Evolutionary conservation across 257 asterid species (phyloP), one percentile per base, ranked within the genome.

Genomic region (Fraxinus quadrangulata): DNA sequence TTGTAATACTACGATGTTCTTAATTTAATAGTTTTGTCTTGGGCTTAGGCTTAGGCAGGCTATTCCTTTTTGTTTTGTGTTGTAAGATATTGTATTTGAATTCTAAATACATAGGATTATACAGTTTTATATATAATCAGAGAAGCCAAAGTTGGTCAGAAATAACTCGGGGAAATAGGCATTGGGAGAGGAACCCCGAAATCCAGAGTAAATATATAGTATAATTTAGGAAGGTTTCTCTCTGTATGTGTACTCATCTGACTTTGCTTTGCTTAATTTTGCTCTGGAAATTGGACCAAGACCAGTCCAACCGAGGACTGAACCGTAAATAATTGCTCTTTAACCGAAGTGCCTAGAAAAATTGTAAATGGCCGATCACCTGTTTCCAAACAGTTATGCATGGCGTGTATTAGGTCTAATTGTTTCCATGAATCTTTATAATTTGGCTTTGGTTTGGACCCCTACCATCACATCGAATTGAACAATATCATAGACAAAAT

Each of bases 1-100:
- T 31, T 77, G 86, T 78, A 83, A 77, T 87, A 80, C 83, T 86
- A 85, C 72, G 83, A 74, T 79, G 83, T 73, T 71, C 76, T 78
- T 86, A 81, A 80, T 83, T 81, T 86, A 84, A 81, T 84, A 19
- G 68, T 39, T 39, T 39, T 0, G 12, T 39, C 45, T 39, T 9
- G 45, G 45, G 45, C 45, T 8, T 39, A 9, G 45, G 45, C 45
- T 8, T 39, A 39, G 45, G 45, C 45, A 51, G 84, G 61, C 84
- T 34, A 67, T 40, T 81, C 31, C 84, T 82, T 88, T 94, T 92
- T 90, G 92, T 89, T 89, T 23, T 61, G 31, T 61, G 68, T 24
- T 61, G 33, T 23, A 23, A 21, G 68, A 17, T 23, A 16, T 33
- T 61, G 31, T 61, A 61, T 24, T 61, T 23, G 31, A 61, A 61